Evolutionary conservation across 164 flowering plant genomes (phyloP).

Genomic region (Nymphaea colorata): DNA sequence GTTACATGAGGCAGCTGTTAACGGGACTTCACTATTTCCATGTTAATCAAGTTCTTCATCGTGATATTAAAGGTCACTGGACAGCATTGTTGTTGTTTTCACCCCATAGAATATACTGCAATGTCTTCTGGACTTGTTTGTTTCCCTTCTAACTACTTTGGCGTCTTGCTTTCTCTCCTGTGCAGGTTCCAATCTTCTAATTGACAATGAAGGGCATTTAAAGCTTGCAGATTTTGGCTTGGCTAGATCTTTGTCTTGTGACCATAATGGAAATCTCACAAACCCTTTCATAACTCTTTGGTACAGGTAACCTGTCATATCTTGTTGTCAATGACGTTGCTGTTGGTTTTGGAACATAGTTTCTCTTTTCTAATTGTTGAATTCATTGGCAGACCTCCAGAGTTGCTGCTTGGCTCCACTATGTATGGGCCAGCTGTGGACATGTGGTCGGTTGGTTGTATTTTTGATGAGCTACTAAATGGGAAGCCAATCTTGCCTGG

Average conservation of each 20-base stretch:
- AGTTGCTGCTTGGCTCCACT: conserved; percentile 91
- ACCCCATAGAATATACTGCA: not conserved
- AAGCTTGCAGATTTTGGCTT: conserved; percentile 99
- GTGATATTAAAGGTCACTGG: conserved; percentile 83
- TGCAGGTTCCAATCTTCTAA: conserved; percentile 94
- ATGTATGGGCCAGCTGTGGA: conserved; percentile 97
- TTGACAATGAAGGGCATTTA: conserved; percentile 84
- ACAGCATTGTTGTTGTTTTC: not conserved
- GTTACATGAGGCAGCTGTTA: conserved; percentile 91
- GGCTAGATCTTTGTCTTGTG: conserved; percentile 70
- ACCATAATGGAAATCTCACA: conserved; percentile 70
- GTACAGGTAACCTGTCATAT: conserved; percentile 55
- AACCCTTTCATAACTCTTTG: conserved; percentile 91
- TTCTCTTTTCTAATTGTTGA: not conserved
- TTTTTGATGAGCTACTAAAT: conserved; percentile 85
- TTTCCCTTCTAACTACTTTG: not conserved
- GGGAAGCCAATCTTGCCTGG: conserved; percentile 93
- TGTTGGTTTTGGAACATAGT: conserved; percentile 8
- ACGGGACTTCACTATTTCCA: conserved; percentile 96
- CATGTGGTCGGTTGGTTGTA: conserved; percentile 99
- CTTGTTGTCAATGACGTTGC: not conserved
- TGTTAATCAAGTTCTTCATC: conserved; percentile 88
- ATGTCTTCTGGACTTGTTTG: conserved; percentile 1
- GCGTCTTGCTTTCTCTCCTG: not conserved
- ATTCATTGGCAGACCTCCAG: conserved; percentile 65